Percentiles rank a stretch among this genome's conserved stretches.
These are phyloP conservation scores for Trichoderma arundinaceum DNA, from an alignment of 2,329 filamentous ascomycete species.

Conservation along the genomic window DNA sequence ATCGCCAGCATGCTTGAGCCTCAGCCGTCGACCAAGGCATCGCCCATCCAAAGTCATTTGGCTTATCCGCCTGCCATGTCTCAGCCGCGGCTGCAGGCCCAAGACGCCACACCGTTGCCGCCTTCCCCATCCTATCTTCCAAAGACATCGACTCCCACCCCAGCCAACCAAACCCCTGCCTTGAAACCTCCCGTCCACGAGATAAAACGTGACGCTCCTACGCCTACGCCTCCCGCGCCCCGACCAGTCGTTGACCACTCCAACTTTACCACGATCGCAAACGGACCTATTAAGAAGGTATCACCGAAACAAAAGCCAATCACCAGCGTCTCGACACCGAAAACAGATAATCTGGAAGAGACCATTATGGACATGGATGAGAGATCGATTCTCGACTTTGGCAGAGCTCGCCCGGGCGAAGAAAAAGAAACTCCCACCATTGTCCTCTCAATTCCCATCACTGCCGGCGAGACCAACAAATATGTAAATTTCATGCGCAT, in stretches of 20 bases:
- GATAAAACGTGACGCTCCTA: slow-evolving; percentile 47
- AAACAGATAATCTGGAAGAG: slow-evolving; percentile 57
- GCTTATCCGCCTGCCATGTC: slow-evolving; percentile 39
- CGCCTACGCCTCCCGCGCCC: slow-evolving; percentile 38
- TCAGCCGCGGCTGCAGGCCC: slow-evolving; percentile 43
- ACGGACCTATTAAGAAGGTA: slow-evolving; percentile 52
- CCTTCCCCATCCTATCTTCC: slow-evolving; percentile 50
- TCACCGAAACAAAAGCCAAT: slow-evolving; percentile 55
- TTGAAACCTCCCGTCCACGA: slow-evolving; percentile 40
- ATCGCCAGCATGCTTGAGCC: slow-evolving; percentile 86
- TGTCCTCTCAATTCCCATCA: slow-evolving; percentile 79
- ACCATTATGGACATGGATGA: slow-evolving; percentile 49
- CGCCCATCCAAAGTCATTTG: slow-evolving; percentile 41
- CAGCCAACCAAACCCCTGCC: slow-evolving; percentile 40
- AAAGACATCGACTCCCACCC: slow-evolving; percentile 43
- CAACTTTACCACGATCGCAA: slow-evolving; percentile 51
- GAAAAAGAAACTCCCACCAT: slow-evolving; percentile 74
- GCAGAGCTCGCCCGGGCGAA: slow-evolving; percentile 63
- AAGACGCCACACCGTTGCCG: slow-evolving; percentile 47
- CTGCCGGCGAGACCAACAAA: slow-evolving; percentile 77
- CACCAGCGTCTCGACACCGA: slow-evolving; percentile 53
- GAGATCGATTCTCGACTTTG: slow-evolving; percentile 67
- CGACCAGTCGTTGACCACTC: slow-evolving; percentile 47
- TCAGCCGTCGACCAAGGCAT: slow-evolving; percentile 42
- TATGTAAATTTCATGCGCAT: slow-evolving; percentile 95